Base-by-base conservation (phyloP, 805 yeast genomes). In the Teunomyces kruisii region DNA sequence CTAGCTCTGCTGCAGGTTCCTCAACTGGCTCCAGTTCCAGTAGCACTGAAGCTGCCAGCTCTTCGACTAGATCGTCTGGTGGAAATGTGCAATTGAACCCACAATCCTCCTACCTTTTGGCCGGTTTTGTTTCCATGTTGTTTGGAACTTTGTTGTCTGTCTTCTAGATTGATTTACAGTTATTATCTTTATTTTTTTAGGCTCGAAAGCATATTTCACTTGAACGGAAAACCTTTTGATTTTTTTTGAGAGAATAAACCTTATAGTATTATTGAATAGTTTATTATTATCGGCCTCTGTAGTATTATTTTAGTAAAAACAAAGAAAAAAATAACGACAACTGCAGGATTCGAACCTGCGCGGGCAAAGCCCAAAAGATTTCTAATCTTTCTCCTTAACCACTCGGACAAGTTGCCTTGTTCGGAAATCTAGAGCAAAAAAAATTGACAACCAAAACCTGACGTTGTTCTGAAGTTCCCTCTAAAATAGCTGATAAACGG, bases 311-410 rank as follows among this genome's bases (percentile, higher is more conserved):
- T 7, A 17, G 12, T 39, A 16, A 12, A 40, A 16, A 16, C 7
- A 15, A 35, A 7, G 38, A 55, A 65, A 68, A 67, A 63, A 59
- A 60, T 56, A 48, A 40, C 78, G 78, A 75, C 78, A 73, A 70
- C 79, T 73, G 78, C 80, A 75, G 79, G 80, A 75, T 64, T 75
- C 78, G 80, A 75, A 74, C 80, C 79, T 74, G 79, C 77, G 79
- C 79, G 79, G 78, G 79, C 78, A 71, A 67, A 75, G 76, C 79
- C 79, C 79, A 75, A 75, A 74, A 75, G 79, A 74, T 75, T 74
- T 74, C 78, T 70, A 73, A 70, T 74, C 78, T 74, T 73, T 74
- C 78, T 74, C 79, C 78, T 74, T 74, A 74, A 73, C 78, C 78
- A 62, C 78, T 74, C 78, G 79, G 78, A 74, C 78, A 74, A 72